phyloP scores from a whole-genome alignment of 148 eudicot species.

The Linanthus parryae region DNA sequence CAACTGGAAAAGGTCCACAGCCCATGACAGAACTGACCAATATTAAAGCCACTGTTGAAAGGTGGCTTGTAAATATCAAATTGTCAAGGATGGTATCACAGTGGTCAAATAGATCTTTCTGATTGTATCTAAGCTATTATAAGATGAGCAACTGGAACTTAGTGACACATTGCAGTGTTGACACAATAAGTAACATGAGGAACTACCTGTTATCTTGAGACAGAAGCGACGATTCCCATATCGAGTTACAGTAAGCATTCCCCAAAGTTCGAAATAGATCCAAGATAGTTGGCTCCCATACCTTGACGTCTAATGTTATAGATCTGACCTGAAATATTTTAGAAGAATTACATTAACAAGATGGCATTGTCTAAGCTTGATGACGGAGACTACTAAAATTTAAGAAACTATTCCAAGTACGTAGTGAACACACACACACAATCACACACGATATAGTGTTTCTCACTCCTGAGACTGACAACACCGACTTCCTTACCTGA shows the following conservation, averaged over 20 bases:
- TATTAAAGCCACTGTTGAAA: too few relatives aligned
- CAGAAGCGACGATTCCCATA: constrained; percentile 73
- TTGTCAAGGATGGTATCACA: too few relatives aligned
- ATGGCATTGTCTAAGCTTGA: not conserved
- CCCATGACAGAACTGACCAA: too few relatives aligned
- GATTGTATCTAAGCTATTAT: too few relatives aligned
- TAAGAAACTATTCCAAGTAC: not conserved
- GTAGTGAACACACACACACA: too few relatives aligned
- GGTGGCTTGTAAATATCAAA: too few relatives aligned
- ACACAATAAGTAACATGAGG: not conserved
- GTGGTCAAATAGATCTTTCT: too few relatives aligned
- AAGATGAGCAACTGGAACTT: not conserved
- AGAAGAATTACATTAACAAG: not conserved
- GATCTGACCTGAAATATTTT: constrained; percentile 61
- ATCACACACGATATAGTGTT: too few relatives aligned
- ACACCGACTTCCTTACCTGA: too few relatives aligned
- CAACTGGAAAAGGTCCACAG: too few relatives aligned
- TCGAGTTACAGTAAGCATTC: constrained; percentile 70
- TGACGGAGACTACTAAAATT: not conserved
- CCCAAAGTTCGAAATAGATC: constrained; percentile 69
- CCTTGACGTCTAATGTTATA: constrained; percentile 82
- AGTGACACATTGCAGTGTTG: not conserved
- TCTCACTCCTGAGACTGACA: too few relatives aligned
- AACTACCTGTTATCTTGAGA: constrained; percentile 45
- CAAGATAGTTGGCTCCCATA: constrained; percentile 81